Conservation (phyloP, 169 alveolate genomes). For the Plasmodium ovale region DNA sequence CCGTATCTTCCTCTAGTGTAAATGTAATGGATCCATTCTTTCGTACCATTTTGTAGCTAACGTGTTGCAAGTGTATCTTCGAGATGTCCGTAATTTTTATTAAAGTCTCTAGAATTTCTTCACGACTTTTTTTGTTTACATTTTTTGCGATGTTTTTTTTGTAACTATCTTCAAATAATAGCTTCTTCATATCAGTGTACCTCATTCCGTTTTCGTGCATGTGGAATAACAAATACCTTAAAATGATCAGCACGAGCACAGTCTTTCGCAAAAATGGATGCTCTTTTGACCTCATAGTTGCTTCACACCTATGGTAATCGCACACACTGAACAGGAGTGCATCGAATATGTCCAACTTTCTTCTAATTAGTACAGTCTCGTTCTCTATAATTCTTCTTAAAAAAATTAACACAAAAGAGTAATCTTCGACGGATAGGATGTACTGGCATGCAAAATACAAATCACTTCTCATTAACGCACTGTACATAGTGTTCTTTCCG, state of each 20-base stretch:
- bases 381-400: conserved; percentile 22
- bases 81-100: conserved; percentile 47
- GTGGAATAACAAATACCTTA: conserved; percentile 20
- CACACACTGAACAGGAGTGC: conserved; percentile 6
- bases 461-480: conserved; percentile 10
- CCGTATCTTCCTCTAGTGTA: no score
- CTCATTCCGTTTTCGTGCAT: neutral
- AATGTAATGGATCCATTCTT: neutral
- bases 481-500: neutral
- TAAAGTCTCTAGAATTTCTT: conserved; percentile 25
- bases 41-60: neutral
- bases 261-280: conserved; percentile 18
- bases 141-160: conserved; percentile 52
- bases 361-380: neutral
- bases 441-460: conserved; percentile 24
- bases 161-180: conserved; percentile 25
- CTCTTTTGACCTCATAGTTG: no score
- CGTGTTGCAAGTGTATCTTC: neutral
- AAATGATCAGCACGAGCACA: neutral
- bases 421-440: conserved; percentile 4
- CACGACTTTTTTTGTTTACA: conserved; percentile 34
- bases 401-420: conserved; percentile 13
- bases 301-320: neutral
- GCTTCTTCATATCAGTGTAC: conserved; percentile 28
- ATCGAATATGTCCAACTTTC: conserved; percentile 32